Conservation (phyloP, 345 rosid species). For the Corymbia maculata region DNA sequence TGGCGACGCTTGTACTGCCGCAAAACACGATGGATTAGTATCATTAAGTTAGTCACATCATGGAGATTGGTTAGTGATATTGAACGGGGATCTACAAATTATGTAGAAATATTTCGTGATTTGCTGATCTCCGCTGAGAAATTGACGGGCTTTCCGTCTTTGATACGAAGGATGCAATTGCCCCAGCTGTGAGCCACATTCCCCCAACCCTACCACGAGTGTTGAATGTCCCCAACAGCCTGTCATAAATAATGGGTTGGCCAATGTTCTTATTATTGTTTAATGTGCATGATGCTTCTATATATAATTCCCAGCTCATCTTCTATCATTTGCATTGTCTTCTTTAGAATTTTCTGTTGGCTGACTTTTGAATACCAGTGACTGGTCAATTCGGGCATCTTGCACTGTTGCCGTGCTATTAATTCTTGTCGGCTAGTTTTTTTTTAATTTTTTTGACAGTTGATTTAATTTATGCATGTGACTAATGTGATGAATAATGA, state of each 20-base stretch:
- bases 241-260: not conserved
- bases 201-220: slow-evolving; percentile 9
- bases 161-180: not conserved
- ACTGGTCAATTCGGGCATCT: not conserved
- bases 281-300: not conserved
- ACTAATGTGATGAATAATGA: not conserved
- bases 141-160: not conserved
- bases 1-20: not conserved
- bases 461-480: not conserved
- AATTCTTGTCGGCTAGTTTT: not conserved
- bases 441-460: not conserved
- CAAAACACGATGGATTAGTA: not conserved
- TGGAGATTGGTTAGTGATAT: not conserved
- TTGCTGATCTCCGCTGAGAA: not conserved
- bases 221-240: slow-evolving; percentile 10
- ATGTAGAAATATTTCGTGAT: not conserved
- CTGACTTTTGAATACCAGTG: not conserved
- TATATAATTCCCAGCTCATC: not conserved
- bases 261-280: not conserved
- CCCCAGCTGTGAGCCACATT: slow-evolving; percentile 44
- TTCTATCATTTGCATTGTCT: not conserved
- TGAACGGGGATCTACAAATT: not conserved
- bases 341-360: not conserved
- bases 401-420: not conserved
- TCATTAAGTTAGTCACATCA: not conserved